phyloP scores from a whole-genome alignment of 805 yeast species.

The Schwanniomyces pseudopolymorphus region DNA sequence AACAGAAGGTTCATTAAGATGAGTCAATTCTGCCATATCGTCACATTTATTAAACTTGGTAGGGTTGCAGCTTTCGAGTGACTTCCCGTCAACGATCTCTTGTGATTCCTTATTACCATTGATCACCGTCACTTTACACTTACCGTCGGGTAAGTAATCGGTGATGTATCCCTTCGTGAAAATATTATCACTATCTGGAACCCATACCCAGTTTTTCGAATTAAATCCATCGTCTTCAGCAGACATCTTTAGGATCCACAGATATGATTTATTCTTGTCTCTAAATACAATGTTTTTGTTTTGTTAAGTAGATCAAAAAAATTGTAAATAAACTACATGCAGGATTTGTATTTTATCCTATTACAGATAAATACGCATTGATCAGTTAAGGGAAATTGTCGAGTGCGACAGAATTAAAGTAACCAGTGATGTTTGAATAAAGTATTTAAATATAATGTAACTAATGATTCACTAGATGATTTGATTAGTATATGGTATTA shows the following conservation, averaged over 20 bases:
- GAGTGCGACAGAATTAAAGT: not conserved
- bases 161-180: conserved; percentile 63
- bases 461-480: too few relatives aligned
- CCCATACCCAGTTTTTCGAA: conserved; percentile 73
- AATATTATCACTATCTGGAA: conserved; percentile 52
- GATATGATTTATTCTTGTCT: not conserved
- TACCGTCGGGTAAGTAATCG: conserved; percentile 38
- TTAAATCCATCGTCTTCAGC: conserved; percentile 31
- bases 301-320: not conserved
- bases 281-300: not conserved
- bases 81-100: conserved; percentile 42
- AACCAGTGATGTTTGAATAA: too few relatives aligned
- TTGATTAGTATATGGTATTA: too few relatives aligned
- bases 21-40: conserved; percentile 95
- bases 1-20: conserved; percentile 94
- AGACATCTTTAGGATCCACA: conserved; percentile 4
- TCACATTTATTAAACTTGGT: conserved; percentile 84
- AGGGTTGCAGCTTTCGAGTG: conserved; percentile 74
- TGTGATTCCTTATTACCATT: conserved; percentile 43
- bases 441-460: too few relatives aligned
- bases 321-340: not conserved
- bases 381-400: not conserved
- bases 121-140: conserved; percentile 35
- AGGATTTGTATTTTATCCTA: not conserved
- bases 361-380: not conserved